Conservation (phyloP, 164 flowering plant genomes). For the Houttuynia cordata region DNA sequence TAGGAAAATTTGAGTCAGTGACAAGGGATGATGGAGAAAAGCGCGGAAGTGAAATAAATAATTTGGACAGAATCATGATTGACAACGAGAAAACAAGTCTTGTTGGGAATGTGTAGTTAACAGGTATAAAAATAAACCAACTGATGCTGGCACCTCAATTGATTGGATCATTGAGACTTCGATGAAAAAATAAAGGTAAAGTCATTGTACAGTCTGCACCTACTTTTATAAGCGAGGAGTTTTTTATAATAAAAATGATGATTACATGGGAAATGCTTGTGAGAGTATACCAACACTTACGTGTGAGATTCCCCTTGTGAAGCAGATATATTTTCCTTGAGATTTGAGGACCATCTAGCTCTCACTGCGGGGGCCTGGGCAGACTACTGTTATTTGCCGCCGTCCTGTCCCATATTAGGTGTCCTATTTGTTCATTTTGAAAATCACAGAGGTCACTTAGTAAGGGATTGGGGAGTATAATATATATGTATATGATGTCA, state of each 20-base stretch:
- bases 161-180: constrained; percentile 64
- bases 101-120: constrained; percentile 71
- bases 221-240: too few species aligned
- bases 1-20: constrained; percentile 17
- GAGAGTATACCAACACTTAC: background rate
- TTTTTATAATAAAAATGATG: too few species aligned
- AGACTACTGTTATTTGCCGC: too few species aligned
- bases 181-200: constrained; percentile 59
- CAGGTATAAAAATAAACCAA: constrained; percentile 86
- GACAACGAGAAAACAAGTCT: constrained; percentile 29
- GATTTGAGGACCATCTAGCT: too few species aligned
- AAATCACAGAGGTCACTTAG: too few species aligned
- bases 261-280: background rate
- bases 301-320: background rate
- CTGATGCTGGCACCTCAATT: constrained; percentile 89
- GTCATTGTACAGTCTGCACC: too few species aligned
- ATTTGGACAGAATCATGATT: constrained; percentile 9
- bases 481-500: background rate
- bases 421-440: too few species aligned
- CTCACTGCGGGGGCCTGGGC: too few species aligned
- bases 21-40: constrained; percentile 11
- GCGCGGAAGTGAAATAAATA: constrained; percentile 10
- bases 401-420: too few species aligned
- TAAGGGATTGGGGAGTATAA: too few species aligned
- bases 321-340: background rate